Percentiles rank a stretch among this genome's conserved stretches.
phyloP scores from a whole-genome alignment of 1,284 basidiomycete genomes.

The Austropuccinia psidii region DNA sequence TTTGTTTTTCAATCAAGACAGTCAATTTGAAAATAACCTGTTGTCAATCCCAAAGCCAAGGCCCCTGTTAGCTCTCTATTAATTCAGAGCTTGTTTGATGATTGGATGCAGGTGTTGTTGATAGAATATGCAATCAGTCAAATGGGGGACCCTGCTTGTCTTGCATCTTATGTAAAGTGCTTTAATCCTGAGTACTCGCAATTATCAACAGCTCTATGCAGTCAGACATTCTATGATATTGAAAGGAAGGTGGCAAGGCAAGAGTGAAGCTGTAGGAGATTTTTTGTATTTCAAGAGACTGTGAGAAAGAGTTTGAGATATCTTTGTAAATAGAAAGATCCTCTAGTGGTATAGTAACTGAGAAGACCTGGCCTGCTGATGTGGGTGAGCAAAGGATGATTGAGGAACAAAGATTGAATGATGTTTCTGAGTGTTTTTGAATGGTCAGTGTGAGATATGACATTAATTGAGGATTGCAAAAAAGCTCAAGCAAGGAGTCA shows the following conservation, averaged over 20 bases:
- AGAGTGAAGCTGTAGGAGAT: slow-evolving; percentile 2
- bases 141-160: not conserved
- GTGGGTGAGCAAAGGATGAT: slow-evolving; percentile 4
- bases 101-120: not conserved
- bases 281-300: not conserved
- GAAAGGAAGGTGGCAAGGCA: no score
- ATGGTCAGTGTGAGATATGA: not conserved
- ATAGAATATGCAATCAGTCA: slow-evolving; percentile 6
- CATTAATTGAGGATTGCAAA: not conserved
- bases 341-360: not conserved
- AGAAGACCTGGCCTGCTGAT: not conserved
- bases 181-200: not conserved
- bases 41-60: not conserved
- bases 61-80: not conserved
- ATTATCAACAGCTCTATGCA: not conserved
- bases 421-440: not conserved
- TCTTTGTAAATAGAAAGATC: not conserved
- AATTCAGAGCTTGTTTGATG: not conserved
- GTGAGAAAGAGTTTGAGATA: not conserved
- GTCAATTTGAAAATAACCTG: not conserved
- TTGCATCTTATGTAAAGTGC: not conserved
- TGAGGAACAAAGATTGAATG: not conserved
- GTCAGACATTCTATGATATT: not conserved
- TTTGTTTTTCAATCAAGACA: not conserved
- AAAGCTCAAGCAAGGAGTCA: not conserved